phyloP scores from a whole-genome alignment of 768 basidiomycete genomes.

The Lentinula guzmanii region DNA sequence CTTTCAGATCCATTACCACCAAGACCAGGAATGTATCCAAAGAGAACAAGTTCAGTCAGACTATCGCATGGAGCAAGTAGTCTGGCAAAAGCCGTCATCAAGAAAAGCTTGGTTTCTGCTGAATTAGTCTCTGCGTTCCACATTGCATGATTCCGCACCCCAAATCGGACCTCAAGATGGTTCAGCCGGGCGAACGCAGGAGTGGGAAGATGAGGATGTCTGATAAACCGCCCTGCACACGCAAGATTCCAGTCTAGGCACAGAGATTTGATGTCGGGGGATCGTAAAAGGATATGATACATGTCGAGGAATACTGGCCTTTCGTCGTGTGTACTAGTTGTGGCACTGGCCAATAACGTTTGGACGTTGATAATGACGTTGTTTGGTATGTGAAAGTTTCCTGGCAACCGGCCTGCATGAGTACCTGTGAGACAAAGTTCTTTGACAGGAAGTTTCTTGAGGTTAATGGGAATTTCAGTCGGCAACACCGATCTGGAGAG shows the following conservation, averaged over 20 bases:
- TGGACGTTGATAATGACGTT: not conserved
- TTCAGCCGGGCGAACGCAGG: conserved; percentile 12
- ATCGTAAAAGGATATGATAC: not conserved
- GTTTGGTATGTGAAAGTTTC: conserved; percentile 1
- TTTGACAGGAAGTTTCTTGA: conserved; percentile 33
- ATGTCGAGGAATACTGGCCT: conserved; percentile 8
- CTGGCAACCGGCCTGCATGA: conserved; percentile 21
- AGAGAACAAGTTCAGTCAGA: not conserved
- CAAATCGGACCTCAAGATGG: conserved; percentile 10
- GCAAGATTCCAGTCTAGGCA: conserved; percentile 35
- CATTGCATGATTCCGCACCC: not conserved
- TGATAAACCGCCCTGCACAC: conserved; percentile 27
- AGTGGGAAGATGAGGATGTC: conserved; percentile 9
- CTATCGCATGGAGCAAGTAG: not conserved
- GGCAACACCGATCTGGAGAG: not conserved
- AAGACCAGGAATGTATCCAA: not conserved
- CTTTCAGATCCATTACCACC: not conserved
- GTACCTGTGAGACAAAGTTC: conserved; percentile 30
- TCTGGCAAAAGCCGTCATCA: not conserved
- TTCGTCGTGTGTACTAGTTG: conserved; percentile 11
- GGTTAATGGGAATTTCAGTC: not conserved
- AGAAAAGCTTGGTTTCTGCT: not conserved
- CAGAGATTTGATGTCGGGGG: conserved; percentile 29
- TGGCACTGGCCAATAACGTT: not conserved
- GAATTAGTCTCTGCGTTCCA: conserved; percentile 1